phyloP scores from a whole-genome alignment of 2,329 filamentous ascomycete species.

The Calonectria pteridis region DNA sequence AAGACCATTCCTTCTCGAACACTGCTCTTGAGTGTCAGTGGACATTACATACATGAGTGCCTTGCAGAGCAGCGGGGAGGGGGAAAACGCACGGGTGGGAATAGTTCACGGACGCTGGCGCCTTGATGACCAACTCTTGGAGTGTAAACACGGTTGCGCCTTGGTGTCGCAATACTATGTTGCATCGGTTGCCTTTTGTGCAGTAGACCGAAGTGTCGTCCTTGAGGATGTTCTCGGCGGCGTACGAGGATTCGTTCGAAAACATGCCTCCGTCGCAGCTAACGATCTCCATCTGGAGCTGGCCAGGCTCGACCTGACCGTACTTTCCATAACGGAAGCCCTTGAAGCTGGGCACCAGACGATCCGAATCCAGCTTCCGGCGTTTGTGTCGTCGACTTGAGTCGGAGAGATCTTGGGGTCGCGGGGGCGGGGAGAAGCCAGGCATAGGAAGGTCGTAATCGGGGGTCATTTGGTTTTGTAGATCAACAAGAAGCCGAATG shows the following conservation, averaged over 20 bases:
- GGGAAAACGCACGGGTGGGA: slow-evolving; percentile 80
- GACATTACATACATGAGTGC: slow-evolving; percentile 23
- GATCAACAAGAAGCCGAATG: slow-evolving; percentile 58
- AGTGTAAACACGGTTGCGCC: slow-evolving; percentile 85
- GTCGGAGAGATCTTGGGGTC: slow-evolving; percentile 56
- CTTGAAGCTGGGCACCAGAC: slow-evolving; percentile 60
- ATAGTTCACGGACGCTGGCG: slow-evolving; percentile 79
- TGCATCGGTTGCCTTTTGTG: slow-evolving; percentile 88
- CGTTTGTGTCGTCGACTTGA: slow-evolving; percentile 72
- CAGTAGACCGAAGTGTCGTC: slow-evolving; percentile 90
- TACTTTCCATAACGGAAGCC: slow-evolving; percentile 86
- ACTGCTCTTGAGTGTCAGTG: slow-evolving; percentile 57
- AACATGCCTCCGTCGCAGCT: slow-evolving; percentile 88
- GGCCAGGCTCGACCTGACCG: slow-evolving; percentile 87
- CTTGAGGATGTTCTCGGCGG: slow-evolving; percentile 84
- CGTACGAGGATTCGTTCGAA: slow-evolving; percentile 72
- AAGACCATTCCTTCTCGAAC: slow-evolving; percentile 95
- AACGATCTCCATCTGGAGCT: slow-evolving; percentile 86
- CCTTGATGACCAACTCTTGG: slow-evolving; percentile 89
- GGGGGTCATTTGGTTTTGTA: slow-evolving; percentile 49
- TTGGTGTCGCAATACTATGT: slow-evolving; percentile 85
- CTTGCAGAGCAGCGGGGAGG: slow-evolving; percentile 11
- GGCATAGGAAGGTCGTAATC: slow-evolving; percentile 47
- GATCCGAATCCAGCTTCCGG: slow-evolving; percentile 77
- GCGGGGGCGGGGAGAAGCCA: slow-evolving; percentile 50